Evolutionary conservation across 305 asterid genomes (phyloP), one percentile per base, ranked within the genome.

Genomic region (Fraxinus sp.): DNA sequence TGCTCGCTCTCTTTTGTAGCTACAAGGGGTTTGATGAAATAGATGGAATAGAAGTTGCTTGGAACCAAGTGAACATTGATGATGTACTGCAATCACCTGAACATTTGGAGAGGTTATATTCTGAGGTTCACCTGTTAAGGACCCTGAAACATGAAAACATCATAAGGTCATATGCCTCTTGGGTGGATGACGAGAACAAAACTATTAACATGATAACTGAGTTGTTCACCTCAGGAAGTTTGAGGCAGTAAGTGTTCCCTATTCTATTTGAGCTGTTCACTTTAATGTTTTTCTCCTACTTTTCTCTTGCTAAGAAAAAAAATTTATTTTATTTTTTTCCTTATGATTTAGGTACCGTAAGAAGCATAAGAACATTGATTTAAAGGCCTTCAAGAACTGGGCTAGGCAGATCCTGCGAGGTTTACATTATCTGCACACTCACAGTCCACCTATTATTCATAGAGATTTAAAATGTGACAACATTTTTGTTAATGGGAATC

Each of bases 381-480:
- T 89, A 33, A 91, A 87, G 81, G 98, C 97, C 35, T 86, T 94
- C 78, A 91, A 92, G 89, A 92, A 88, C 80, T 94, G 98, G 98
- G 92, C 96, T 22, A 91, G 91, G 76, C 97, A 94, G 86, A 92
- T 94, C 74, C 96, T 94, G 80, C 89, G 78, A 28, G 97, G 97
- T 71, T 87, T 94, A 83, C 81, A 87, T 71, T 92, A 90, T 87
- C 90, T 94, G 46, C 98, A 93, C 83, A 84, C 83, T 82, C 95
- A 89, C 74, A 81, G 82, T 78, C 98, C 97, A 16, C 92, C 94
- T 9, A 80, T 94, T 55, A 93, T 91, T 82, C 98, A 94, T 55
- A 87, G 98, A 83, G 98, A 94, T 83, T 81, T 94, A 86, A 94
- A 94, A 82, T 92, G 98, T 81, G 97, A 94, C 80, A 92, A 94